A percentile compares a stretch with the other conserved stretches of the same genome.
These are phyloP conservation scores for Colletotrichum endophyticum DNA, from an alignment of 2,329 filamentous ascomycete genomes.

Conservation along the genomic window DNA sequence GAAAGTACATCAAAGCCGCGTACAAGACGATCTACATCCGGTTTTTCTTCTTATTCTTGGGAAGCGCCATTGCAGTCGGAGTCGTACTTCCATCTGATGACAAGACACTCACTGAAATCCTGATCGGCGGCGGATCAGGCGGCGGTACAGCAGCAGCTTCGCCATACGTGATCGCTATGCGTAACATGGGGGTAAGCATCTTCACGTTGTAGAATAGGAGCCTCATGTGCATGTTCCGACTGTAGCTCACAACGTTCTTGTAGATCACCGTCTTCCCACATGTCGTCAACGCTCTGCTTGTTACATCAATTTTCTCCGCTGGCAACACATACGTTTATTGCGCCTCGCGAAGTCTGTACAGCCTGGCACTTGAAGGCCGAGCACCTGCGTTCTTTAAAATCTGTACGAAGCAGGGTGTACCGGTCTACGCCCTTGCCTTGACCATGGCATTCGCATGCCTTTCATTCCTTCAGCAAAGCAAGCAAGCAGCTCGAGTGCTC, in stretches of 20 bases:
- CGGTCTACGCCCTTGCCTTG: conserved; percentile 20
- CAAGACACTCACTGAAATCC: conserved; percentile 54
- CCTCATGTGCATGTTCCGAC: too few relatives aligned
- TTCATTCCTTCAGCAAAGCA: conserved; percentile 16
- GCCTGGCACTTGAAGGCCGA: conserved; percentile 56
- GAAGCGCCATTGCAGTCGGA: conserved; percentile 70
- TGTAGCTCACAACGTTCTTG: too few relatives aligned
- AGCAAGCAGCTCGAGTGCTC: conserved; percentile 66
- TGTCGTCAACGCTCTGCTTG: conserved; percentile 65
- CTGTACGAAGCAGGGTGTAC: conserved; percentile 38
- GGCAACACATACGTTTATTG: conserved; percentile 63
- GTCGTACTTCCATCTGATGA: conserved; percentile 72
- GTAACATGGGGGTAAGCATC: conserved; percentile 52
- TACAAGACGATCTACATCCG: conserved; percentile 67
- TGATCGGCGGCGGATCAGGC: conserved; percentile 60
- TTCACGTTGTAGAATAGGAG: too few relatives aligned
- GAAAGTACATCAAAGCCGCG: conserved; percentile 64
- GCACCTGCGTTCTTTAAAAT: conserved; percentile 43
- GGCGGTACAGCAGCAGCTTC: conserved; percentile 36
- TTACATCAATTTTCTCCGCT: conserved; percentile 66
- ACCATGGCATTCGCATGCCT: conserved; percentile 3
- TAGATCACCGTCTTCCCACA: conserved; percentile 61
- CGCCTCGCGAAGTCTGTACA: conserved; percentile 61
- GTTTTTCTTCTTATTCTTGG: conserved; percentile 50
- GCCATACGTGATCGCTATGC: conserved; percentile 71